A percentile compares a stretch with the other conserved stretches of the same genome.
Conservation (phyloP, 2,329 filamentous ascomycete genomes). For the Didymellaceae sp. region DNA sequence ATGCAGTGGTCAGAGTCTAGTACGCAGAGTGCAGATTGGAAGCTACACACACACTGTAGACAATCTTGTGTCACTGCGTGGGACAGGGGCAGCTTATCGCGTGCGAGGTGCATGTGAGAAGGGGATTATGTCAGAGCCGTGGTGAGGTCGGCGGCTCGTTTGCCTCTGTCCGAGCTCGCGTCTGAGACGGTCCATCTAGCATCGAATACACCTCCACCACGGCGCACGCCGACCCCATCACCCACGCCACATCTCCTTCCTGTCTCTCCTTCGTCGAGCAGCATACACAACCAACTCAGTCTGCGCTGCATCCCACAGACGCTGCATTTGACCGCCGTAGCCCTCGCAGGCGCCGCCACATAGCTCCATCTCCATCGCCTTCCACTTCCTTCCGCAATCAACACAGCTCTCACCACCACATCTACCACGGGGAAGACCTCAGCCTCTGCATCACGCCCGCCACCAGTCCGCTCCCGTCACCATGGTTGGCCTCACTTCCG, state of each 20-base stretch:
- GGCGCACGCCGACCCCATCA: constrained; percentile 43
- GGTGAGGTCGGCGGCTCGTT: constrained; percentile 16
- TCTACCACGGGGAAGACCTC: constrained; percentile 26
- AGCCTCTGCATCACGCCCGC: constrained; percentile 18
- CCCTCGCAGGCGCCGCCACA: constrained; percentile 42
- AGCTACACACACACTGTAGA: no score
- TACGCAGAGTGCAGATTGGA: no score
- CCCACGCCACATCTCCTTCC: constrained; percentile 34
- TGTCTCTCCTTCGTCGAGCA: constrained; percentile 40
- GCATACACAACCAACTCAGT: constrained; percentile 11
- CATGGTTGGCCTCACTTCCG: constrained; percentile 94
- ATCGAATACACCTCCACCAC: constrained; percentile 36
- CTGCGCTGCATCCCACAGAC: constrained; percentile 21
- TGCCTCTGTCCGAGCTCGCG: constrained; percentile 31
- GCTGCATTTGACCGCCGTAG: constrained; percentile 26
- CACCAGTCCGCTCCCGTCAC: constrained; percentile 25
- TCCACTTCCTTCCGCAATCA: constrained; percentile 43
- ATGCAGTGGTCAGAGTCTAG: no score
- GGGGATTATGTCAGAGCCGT: constrained; percentile 21
- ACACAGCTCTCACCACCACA: constrained; percentile 25
- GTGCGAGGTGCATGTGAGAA: constrained; percentile 19
- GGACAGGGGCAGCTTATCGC: constrained; percentile 16
- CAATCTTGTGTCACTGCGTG: constrained; percentile 3
- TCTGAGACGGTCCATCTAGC: constrained; percentile 15
- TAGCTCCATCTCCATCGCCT: constrained; percentile 48